These are phyloP conservation scores for Fusarium stilboides DNA, from an alignment of 2,329 filamentous ascomycete genomes.

Conservation along the genomic window DNA sequence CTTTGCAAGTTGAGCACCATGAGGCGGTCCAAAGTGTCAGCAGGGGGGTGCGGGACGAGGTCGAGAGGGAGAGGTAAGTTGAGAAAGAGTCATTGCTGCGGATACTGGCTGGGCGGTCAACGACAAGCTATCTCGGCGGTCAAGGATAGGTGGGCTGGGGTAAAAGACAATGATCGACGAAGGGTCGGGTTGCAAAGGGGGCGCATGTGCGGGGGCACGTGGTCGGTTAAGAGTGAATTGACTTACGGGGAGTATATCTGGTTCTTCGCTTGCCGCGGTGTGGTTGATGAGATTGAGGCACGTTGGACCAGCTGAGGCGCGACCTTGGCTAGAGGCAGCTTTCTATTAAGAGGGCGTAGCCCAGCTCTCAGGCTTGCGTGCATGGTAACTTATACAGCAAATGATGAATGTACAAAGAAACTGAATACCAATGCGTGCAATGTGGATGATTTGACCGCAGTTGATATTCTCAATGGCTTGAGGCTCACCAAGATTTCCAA, in stretches of 20 bases:
- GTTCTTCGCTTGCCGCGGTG: slow-evolving; percentile 50
- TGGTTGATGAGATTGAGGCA: slow-evolving; percentile 47
- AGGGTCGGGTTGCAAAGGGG: slow-evolving; percentile 17
- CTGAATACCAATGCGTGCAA: background rate
- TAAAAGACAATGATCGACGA: slow-evolving; percentile 43
- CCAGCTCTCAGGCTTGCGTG: slow-evolving; percentile 11
- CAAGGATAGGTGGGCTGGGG: slow-evolving; percentile 11
- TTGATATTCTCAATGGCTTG: background rate
- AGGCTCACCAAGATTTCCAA: slow-evolving; percentile 10
- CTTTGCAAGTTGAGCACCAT: slow-evolving; percentile 69
- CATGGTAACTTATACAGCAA: slow-evolving; percentile 12
- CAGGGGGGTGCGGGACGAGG: slow-evolving; percentile 68
- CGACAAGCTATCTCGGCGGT: slow-evolving; percentile 24
- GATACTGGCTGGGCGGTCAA: slow-evolving; percentile 59
- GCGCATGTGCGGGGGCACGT: slow-evolving; percentile 30
- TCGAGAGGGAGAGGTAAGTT: slow-evolving; percentile 69
- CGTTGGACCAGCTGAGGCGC: slow-evolving; percentile 14
- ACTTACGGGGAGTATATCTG: slow-evolving; percentile 57
- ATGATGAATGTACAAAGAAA: background rate
- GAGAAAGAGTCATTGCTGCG: slow-evolving; percentile 69
- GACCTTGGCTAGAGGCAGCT: slow-evolving; percentile 4
- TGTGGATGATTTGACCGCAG: background rate
- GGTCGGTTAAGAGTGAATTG: slow-evolving; percentile 23
- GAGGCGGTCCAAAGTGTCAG: slow-evolving; percentile 73
- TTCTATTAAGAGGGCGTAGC: slow-evolving; percentile 25